phyloP scores from a whole-genome alignment of 164 flowering plant species.

The Nymphaea thermarum region DNA sequence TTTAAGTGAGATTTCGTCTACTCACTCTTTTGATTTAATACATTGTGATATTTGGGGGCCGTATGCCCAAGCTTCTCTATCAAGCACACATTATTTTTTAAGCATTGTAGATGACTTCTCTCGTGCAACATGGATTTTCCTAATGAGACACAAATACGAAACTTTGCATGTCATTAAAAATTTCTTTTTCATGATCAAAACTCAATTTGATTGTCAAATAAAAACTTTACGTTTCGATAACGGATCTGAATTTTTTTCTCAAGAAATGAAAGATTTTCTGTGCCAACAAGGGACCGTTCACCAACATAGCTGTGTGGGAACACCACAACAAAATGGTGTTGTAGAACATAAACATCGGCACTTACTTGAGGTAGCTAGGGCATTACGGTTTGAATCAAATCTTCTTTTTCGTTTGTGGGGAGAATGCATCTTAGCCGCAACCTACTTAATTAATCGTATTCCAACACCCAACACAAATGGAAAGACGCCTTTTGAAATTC shows the following conservation, averaged over 20 bases:
- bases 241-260: not conserved
- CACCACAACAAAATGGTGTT: not conserved
- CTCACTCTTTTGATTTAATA: not conserved
- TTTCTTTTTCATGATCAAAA: not conserved
- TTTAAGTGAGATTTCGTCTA: not conserved
- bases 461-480: not conserved
- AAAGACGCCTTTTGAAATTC: not conserved
- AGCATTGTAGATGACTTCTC: slow-evolving; percentile 1
- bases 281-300: not conserved
- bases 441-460: not conserved
- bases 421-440: not conserved
- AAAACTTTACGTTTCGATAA: not conserved
- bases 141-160: not conserved
- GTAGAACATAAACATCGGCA: not conserved
- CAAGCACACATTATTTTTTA: slow-evolving; percentile 1
- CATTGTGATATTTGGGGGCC: slow-evolving; percentile 6
- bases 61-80: not conserved
- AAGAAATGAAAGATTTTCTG: not conserved
- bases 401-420: not conserved
- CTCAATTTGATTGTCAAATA: not conserved
- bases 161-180: not conserved
- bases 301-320: not conserved
- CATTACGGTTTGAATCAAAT: not conserved
- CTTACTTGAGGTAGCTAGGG: not conserved
- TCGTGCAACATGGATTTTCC: not conserved